These are phyloP conservation scores for Triadica sebifera DNA, from an alignment of 345 rosid genomes.

Conservation along the genomic window DNA sequence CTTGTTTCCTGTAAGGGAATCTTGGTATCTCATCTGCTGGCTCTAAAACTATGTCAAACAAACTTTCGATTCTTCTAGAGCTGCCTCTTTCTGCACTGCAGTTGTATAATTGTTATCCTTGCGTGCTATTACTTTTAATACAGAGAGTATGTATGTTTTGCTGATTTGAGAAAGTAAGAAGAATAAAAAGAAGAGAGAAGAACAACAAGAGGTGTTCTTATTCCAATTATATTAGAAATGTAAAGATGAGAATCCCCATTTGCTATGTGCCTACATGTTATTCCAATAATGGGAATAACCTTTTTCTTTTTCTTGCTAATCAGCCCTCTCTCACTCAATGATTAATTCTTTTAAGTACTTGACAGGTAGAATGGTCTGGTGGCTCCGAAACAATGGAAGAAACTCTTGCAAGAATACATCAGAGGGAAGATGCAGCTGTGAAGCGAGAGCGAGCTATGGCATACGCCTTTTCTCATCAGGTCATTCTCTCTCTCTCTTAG, in stretches of 20 bases:
- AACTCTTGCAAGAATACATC: conserved; percentile 65
- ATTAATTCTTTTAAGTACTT: conserved; percentile 16
- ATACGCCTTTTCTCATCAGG: conserved; percentile 97
- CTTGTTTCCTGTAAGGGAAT: background rate
- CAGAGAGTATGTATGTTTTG: background rate
- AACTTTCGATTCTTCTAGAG: background rate
- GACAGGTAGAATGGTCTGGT: conserved; percentile 91
- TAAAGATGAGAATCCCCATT: background rate
- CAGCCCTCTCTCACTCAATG: background rate
- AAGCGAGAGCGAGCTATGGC: conserved; percentile 94
- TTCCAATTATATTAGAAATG: background rate
- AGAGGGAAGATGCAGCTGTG: conserved; percentile 82
- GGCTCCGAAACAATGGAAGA: conserved; percentile 76
- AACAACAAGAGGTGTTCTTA: background rate
- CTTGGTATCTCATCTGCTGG: background rate
- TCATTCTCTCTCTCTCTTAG: conserved; percentile 14
- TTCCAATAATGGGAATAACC: no score
- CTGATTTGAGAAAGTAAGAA: background rate
- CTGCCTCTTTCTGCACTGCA: no score
- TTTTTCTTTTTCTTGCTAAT: background rate
- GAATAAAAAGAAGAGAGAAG: background rate
- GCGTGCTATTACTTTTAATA: no score
- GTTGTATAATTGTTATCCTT: no score
- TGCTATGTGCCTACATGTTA: background rate
- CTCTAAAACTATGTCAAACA: background rate